Conservation (phyloP, 192 early-diverging fungal species). For the Coemansia sp. region DNA sequence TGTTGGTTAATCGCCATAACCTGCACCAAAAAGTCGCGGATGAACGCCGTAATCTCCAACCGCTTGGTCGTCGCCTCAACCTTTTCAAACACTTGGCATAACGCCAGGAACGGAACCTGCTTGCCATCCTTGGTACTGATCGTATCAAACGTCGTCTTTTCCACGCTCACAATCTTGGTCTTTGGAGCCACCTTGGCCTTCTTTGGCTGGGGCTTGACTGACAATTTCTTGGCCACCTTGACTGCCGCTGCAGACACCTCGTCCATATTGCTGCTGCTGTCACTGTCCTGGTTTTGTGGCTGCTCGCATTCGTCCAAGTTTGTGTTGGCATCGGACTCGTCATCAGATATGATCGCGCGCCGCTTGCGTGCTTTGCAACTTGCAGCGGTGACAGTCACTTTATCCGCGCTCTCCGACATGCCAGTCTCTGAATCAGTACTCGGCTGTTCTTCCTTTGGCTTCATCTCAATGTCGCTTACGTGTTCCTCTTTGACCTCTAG, state of each 20-base stretch:
- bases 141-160: slow-evolving; percentile 17
- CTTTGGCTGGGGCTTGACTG: slow-evolving; percentile 16
- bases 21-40: slow-evolving; percentile 36
- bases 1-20: slow-evolving; percentile 36
- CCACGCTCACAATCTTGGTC: slow-evolving; percentile 9
- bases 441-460: background rate
- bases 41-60: slow-evolving; percentile 44
- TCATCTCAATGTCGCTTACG: background rate
- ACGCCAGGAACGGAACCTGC: slow-evolving; percentile 69
- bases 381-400: background rate
- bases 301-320: slow-evolving; percentile 1
- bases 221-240: slow-evolving; percentile 4
- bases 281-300: background rate
- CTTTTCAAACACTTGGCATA: slow-evolving; percentile 88
- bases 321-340: slow-evolving; percentile 11
- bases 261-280: background rate
- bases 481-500: background rate
- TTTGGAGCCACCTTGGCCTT: slow-evolving; percentile 9
- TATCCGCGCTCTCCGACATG: background rate
- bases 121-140: slow-evolving; percentile 42
- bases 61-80: slow-evolving; percentile 88
- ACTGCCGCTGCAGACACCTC: slow-evolving; percentile 4
- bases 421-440: background rate
- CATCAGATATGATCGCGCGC: slow-evolving; percentile 18
- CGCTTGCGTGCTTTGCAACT: slow-evolving; percentile 10